Percentiles rank a stretch among this genome's conserved stretches.
phyloP scores from a whole-genome alignment of 805 yeast genomes.

The Starmerella powellii region DNA sequence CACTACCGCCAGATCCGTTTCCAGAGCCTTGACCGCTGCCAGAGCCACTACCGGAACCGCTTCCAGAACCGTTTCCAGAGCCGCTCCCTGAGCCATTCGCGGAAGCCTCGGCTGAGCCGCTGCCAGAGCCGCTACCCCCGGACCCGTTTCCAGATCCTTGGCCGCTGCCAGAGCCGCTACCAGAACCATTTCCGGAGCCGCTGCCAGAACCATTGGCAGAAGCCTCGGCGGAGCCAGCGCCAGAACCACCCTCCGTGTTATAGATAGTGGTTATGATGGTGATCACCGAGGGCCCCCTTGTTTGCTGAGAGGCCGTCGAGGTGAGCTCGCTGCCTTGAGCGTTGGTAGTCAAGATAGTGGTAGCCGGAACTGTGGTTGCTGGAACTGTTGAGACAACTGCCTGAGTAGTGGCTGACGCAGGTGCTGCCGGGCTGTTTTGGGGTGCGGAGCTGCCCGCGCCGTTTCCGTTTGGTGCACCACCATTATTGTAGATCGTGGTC shows the following conservation, averaged over 20 bases:
- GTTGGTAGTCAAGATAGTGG: constrained; percentile 5
- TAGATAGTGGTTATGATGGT: constrained; percentile 4
- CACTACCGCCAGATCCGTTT: not conserved
- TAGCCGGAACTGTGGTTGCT: constrained; percentile 19
- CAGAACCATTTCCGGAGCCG: constrained; percentile 1
- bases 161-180: not conserved
- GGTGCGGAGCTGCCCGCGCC: too few relatives aligned
- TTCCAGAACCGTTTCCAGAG: constrained; percentile 1
- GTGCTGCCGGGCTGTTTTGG: too few relatives aligned
- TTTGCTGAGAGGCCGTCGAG: not conserved
- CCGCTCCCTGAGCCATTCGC: not conserved
- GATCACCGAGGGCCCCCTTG: not conserved
- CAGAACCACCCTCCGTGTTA: not conserved
- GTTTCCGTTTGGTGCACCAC: not conserved
- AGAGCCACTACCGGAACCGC: not conserved
- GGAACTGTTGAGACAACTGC: constrained; percentile 12
- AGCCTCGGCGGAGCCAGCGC: not conserved
- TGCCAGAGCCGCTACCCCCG: not conserved
- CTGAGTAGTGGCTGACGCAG: not conserved
- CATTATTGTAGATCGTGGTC: constrained; percentile 7
- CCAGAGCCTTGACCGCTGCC: constrained; percentile 1
- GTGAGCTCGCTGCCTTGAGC: not conserved
- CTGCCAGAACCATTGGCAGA: constrained; percentile 1
- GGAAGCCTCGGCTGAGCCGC: not conserved
- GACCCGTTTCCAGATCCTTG: not conserved